Evolutionary conservation across 176 grass and related monocot genomes (phyloP), one percentile per base, ranked within the genome.

Genomic region (Paspalum vaginatum): DNA sequence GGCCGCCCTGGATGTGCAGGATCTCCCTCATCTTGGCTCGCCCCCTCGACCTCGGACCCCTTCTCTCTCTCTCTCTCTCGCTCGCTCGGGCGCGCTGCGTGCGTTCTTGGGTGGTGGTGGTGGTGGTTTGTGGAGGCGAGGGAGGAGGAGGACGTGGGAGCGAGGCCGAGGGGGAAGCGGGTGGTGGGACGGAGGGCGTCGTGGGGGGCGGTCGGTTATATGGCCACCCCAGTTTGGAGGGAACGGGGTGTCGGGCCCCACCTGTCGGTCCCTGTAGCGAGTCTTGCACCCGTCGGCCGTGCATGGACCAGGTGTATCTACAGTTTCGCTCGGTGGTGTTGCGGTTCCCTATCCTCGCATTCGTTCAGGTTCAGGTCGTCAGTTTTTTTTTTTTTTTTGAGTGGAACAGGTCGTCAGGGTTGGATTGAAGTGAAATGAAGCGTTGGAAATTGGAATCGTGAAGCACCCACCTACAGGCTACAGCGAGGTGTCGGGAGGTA

Each of bases 11-110:
- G 76, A 97, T 88, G 83, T 97, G 93, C 68, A 97, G 85, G 79
- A 97, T 97, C 90, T 93, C 93, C 79, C 90, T 92, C 93, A 97
- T 97, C 79, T 91, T 85, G 38, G 69, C 20, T 32, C n/a, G n/a
- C 24, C 56, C n/a, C 8, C 3, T 42, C 40, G 40, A 4, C 10
- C 21, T 58, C 56, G 54, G 21, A 0, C 53, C n/a, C 54, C 54
- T 4, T 25, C 56, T n/a, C 56, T 4, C 52, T n/a, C 52, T 4
- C 47, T 11, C 47, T 5, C 11, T 4, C n/a, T n/a, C 32, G 32
- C 32, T 32, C 32, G 2, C 32, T 1, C 32, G 32, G 32, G 21
- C 21, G 10, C 9, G 8, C 42, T 22, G 21, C 57, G 22, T 55
- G 53, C 20, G 54, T n/a, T 11, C 4, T 13, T 27, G 58, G 58